These are phyloP conservation scores for Scenedesmus sp. DNA, from an alignment of 163 green algal species.

Conservation along the genomic window DNA sequence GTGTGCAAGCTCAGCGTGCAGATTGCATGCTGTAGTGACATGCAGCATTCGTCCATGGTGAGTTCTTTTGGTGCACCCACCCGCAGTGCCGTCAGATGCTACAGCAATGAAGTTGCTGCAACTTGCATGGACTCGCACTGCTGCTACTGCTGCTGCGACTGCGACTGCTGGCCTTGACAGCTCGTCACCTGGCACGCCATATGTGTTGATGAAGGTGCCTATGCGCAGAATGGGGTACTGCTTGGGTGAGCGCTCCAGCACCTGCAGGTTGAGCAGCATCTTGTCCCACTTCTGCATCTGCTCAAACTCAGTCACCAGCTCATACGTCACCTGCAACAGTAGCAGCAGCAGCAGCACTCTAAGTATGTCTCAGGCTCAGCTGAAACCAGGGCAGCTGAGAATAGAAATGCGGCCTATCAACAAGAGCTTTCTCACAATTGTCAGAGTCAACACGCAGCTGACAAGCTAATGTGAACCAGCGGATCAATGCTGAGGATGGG, in stretches of 20 bases:
- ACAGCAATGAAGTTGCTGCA: not conserved
- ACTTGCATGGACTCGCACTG: not conserved
- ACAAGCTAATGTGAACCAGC: not conserved
- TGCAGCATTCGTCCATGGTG: too few species aligned
- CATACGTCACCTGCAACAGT: constrained; percentile 44
- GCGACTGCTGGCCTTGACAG: not conserved
- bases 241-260: constrained; percentile 17
- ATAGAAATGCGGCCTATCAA: too few species aligned
- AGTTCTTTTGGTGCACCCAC: too few species aligned
- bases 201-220: constrained; percentile 48
- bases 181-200: constrained; percentile 37
- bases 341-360: not conserved
- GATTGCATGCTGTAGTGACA: too few species aligned
- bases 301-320: constrained; percentile 51
- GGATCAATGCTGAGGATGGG: not conserved
- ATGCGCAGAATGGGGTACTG: constrained; percentile 41
- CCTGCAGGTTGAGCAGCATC: constrained; percentile 42
- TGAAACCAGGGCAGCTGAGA: too few species aligned
- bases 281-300: constrained; percentile 56
- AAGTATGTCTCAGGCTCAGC: too few species aligned
- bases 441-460: too few species aligned
- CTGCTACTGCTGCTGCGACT: not conserved
- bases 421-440: too few species aligned
- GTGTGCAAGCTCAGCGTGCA: not conserved
- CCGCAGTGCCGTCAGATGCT: too few species aligned